A percentile compares a stretch with the other conserved stretches of the same genome.
These are phyloP conservation scores for Talaromyces sp. DNA, from an alignment of 2,329 filamentous ascomycete species.

Conservation along the genomic window DNA sequence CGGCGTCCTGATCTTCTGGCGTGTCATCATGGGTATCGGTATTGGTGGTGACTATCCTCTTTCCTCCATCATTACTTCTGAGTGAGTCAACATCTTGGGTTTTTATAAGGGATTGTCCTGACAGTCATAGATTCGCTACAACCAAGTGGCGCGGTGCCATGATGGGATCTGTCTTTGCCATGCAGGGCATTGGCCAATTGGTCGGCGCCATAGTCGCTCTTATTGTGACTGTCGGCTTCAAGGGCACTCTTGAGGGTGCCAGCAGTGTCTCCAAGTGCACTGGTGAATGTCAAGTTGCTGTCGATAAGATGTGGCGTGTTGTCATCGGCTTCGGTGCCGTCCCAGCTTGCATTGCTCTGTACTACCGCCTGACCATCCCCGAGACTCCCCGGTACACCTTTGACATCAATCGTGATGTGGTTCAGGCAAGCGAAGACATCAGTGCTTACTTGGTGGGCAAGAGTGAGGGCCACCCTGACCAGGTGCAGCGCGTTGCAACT, in stretches of 20 bases:
- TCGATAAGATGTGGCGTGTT: constrained; percentile 59
- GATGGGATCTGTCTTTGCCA: constrained; percentile 78
- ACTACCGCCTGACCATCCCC: constrained; percentile 59
- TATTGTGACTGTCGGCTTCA: constrained; percentile 56
- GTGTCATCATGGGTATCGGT: constrained; percentile 42
- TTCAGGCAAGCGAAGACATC: constrained; percentile 48
- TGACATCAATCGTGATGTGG: constrained; percentile 11
- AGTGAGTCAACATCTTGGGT: constrained; percentile 20
- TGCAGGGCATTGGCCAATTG: constrained; percentile 78
- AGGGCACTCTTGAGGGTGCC: too few relatives aligned
- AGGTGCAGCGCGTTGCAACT: constrained; percentile 57
- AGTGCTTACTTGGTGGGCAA: constrained; percentile 68
- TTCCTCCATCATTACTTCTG: constrained; percentile 59
- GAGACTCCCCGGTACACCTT: constrained; percentile 59
- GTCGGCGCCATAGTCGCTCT: constrained; percentile 68
- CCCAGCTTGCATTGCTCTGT: constrained; percentile 57
- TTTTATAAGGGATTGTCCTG: too few relatives aligned
- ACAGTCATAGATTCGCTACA: constrained; percentile 33
- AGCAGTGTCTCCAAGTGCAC: constrained; percentile 42
- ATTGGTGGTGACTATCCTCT: constrained; percentile 63
- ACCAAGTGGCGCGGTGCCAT: constrained; percentile 60
- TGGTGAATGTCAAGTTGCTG: constrained; percentile 25
- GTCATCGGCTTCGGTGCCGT: constrained; percentile 58
- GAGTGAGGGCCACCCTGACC: constrained; percentile 59
- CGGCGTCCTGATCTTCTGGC: constrained; percentile 37